Base-by-base conservation (phyloP, 2,329 filamentous ascomycete genomes). In the Penicillium sumatraense region DNA sequence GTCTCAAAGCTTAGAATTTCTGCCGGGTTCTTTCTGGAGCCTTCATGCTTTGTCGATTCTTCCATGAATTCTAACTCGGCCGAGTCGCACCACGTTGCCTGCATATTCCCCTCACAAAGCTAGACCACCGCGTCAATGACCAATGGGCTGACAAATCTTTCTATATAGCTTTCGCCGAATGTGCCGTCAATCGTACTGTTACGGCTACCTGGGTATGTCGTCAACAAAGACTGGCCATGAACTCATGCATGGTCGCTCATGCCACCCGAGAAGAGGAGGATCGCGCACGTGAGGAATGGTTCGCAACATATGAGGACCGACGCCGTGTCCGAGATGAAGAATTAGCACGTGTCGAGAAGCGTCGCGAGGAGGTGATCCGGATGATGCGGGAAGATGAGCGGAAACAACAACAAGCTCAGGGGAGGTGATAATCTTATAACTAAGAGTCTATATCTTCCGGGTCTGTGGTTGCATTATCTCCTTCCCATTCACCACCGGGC, bases 251-350 rank as follows among this genome's bases (percentile, higher is more conserved):
- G 92, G 82, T 93, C 64, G 76, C 82, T 53, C 89, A 96, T 78
- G 93, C 93, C 52, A 96, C 90, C 61, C 89, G 87, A 60, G 86
- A 84, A 51, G 91, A 96, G 72, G 85, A 96, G 75, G 95, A 99
- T 77, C 87, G 86, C 21, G 95, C 95, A 60, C 82, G 95, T 49
- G 90, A 92, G 74, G 92, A 98, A 72, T 99, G 95, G 95, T 98
- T 98, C 74, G 85, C 86, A 49, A 82, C 85, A 60, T 83, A 90
- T 49, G 81, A 90, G 65, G 85, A 91, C 77, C 82, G 93, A 53
- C 83, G 86, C 65, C 79, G 78, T 54, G 86, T 89, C 73, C 79
- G 86, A 33, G 87, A 91, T 73, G 81, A 82, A 59, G 86, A 87
- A 66, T 81, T 83, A 36, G 63, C 60, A 18, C 65, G 57, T 48